Percentiles rank a stretch among this genome's conserved stretches.
These are phyloP conservation scores for Parascedosporium putredinis DNA, from an alignment of 2,329 filamentous ascomycete genomes.

Conservation along the genomic window DNA sequence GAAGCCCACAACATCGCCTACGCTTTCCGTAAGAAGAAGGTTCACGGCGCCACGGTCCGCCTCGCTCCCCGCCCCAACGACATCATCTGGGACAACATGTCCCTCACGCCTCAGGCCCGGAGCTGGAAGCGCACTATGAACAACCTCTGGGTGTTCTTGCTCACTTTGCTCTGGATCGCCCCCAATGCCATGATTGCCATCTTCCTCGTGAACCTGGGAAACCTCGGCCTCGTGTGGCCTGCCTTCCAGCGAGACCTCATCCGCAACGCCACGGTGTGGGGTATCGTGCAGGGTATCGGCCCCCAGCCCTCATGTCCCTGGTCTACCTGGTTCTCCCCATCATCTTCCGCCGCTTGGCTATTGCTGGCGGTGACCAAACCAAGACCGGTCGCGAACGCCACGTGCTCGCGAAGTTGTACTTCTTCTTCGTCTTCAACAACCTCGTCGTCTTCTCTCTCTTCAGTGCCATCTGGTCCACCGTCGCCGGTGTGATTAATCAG, in stretches of 20 bases:
- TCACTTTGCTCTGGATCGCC: conserved; percentile 79
- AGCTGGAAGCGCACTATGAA: conserved; percentile 67
- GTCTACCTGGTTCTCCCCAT: conserved; percentile 82
- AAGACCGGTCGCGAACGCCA: conserved; percentile 90
- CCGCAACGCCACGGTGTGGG: conserved; percentile 60
- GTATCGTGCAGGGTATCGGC: conserved; percentile 81
- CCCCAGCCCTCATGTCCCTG: conserved; percentile 81
- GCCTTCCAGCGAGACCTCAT: conserved; percentile 59
- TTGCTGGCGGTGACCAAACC: conserved; percentile 75
- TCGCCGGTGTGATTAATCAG: conserved; percentile 52
- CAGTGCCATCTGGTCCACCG: conserved; percentile 67
- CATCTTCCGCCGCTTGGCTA: conserved; percentile 79
- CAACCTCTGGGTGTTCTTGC: conserved; percentile 68
- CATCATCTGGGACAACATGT: conserved; percentile 92
- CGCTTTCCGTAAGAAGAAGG: conserved; percentile 68
- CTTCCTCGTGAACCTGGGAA: conserved; percentile 77
- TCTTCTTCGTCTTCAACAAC: conserved; percentile 98
- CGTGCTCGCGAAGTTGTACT: conserved; percentile 80
- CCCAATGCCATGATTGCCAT: conserved; percentile 93
- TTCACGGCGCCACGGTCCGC: conserved; percentile 63
- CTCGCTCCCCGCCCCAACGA: conserved; percentile 83
- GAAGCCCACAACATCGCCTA: conserved; percentile 85
- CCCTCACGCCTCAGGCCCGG: conserved; percentile 56
- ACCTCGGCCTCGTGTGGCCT: conserved; percentile 71
- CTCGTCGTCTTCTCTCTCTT: conserved; percentile 89